Conservation (phyloP, 371 early-diverging fungal genomes). For the Rhizomucor miehei region DNA sequence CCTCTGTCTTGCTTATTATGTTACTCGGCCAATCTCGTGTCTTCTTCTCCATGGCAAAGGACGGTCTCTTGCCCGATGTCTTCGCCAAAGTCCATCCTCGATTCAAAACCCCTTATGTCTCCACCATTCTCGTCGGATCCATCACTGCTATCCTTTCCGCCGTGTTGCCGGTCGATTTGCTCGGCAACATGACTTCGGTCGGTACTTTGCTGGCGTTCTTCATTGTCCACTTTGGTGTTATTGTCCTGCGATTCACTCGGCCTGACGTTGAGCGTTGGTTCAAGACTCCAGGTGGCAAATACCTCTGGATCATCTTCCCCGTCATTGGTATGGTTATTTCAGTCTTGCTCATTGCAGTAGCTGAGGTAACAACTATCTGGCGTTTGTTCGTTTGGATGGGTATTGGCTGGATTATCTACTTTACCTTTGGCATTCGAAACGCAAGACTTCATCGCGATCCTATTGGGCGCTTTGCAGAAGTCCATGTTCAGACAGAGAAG, state of each 20-base stretch:
- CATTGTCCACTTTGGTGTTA: slow-evolving; percentile 74
- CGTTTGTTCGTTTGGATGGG: slow-evolving; percentile 65
- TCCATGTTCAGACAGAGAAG: slow-evolving; percentile 6
- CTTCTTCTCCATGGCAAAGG: slow-evolving; percentile 83
- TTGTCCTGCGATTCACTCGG: slow-evolving; percentile 72
- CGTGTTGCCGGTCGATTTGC: slow-evolving; percentile 76
- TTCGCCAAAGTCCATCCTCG: slow-evolving; percentile 67
- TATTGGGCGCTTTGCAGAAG: slow-evolving; percentile 27
- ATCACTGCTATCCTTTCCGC: slow-evolving; percentile 72
- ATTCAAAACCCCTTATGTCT: slow-evolving; percentile 71
- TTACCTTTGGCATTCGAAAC: slow-evolving; percentile 59
- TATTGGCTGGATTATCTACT: slow-evolving; percentile 72
- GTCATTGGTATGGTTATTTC: slow-evolving; percentile 57
- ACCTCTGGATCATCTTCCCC: slow-evolving; percentile 52
- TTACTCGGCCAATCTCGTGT: slow-evolving; percentile 87
- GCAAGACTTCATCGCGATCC: slow-evolving; percentile 51
- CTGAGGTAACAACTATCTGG: slow-evolving; percentile 59
- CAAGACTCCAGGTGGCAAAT: slow-evolving; percentile 69
- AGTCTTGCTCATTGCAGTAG: slow-evolving; percentile 60
- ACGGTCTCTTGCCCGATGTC: slow-evolving; percentile 74
- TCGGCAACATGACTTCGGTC: slow-evolving; percentile 83
- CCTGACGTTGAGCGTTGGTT: slow-evolving; percentile 78
- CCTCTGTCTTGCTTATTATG: slow-evolving; percentile 73
- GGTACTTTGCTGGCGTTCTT: slow-evolving; percentile 87
- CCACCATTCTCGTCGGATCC: slow-evolving; percentile 67